Evolutionary conservation across 768 basidiomycete genomes (phyloP), one percentile per base, ranked within the genome.

Genomic region (Chalciporus pseudorubinellus): DNA sequence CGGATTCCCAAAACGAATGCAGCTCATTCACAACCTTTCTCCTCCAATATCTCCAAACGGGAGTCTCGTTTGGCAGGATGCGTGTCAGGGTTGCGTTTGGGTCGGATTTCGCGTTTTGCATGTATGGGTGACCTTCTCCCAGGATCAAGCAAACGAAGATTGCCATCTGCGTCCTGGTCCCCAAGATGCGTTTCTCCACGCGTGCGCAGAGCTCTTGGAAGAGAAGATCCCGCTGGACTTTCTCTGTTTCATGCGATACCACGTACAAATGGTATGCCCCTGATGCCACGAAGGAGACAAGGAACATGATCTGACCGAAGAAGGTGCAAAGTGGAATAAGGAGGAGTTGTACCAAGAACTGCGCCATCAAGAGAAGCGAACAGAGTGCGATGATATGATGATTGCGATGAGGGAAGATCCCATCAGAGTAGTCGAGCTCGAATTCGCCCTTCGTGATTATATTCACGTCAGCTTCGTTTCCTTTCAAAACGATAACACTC

Each of bases 271-370:
- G 71, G 48, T 73, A 72, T 6, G 20, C 22, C 40, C 71, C 70
- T 2, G 71, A 72, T 9, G 58, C 59, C 16, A 60, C 45, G 40
- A 72, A 56, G 20, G 68, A 59, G 38, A 53, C 0, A 8, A 71
- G 63, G 45, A 62, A 66, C 44, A 63, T 10, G 26, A 71, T 60
- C 47, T 72, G 70, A 14, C 70, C 70, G 18, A 71, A 70, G 33
- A 72, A 53, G 13, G 57, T 59, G 46, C 63, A 49, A 31, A 56
- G 62, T 2, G 68, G 68, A 10, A 68, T 57, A 24, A 70, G 50
- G 34, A 72, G 59, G 28, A 71, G 60, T 41, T 71, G 70, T 9
- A 43, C 21, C 45, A 72, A 42, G 51, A 63, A 68, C 45, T 72
- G 70, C 22, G 38, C 16, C 42, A 60, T 51, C 39, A 70, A 51